Percentiles rank a stretch among this genome's conserved stretches.
These are phyloP conservation scores for Podaxis rugospora DNA, from an alignment of 768 basidiomycete genomes.

Conservation along the genomic window DNA sequence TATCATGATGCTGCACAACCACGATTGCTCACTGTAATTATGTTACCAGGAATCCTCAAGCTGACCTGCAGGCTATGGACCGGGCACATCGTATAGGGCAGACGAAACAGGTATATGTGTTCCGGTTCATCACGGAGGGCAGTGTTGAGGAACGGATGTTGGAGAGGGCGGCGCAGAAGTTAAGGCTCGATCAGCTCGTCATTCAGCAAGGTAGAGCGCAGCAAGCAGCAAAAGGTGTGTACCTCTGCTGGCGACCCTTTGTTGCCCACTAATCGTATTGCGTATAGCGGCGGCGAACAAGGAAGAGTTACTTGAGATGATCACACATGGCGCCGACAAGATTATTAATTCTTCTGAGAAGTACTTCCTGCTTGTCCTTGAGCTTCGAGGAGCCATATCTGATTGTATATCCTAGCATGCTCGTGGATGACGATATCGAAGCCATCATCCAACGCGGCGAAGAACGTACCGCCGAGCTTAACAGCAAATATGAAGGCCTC, in stretches of 20 bases:
- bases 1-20: background rate
- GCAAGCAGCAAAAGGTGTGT: slow-evolving; percentile 62
- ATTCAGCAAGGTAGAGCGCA: slow-evolving; percentile 94
- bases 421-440: slow-evolving; percentile 90
- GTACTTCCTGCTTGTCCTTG: slow-evolving; percentile 35
- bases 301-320: slow-evolving; percentile 97
- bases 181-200: slow-evolving; percentile 91
- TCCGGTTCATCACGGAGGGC: slow-evolving; percentile 93
- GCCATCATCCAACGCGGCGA: slow-evolving; percentile 90
- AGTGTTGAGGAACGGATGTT: slow-evolving; percentile 96
- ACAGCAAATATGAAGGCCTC: slow-evolving; percentile 87
- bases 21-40: background rate
- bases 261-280: background rate
- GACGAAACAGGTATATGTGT: slow-evolving; percentile 96
- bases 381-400: background rate
- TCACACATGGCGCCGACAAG: slow-evolving; percentile 94
- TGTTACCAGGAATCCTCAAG: slow-evolving; percentile 88
- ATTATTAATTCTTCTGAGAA: slow-evolving; percentile 81
- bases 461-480: slow-evolving; percentile 83
- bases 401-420: slow-evolving; percentile 37
- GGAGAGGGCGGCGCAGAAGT: slow-evolving; percentile 92
- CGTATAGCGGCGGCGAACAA: slow-evolving; percentile 80
- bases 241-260: background rate
- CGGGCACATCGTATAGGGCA: slow-evolving; percentile 96
- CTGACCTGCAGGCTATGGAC: slow-evolving; percentile 98